A percentile compares a stretch with the other conserved stretches of the same genome.
These are phyloP conservation scores for Aspergillus novofumigatus DNA, from an alignment of 2,329 filamentous ascomycete genomes.

Conservation along the genomic window DNA sequence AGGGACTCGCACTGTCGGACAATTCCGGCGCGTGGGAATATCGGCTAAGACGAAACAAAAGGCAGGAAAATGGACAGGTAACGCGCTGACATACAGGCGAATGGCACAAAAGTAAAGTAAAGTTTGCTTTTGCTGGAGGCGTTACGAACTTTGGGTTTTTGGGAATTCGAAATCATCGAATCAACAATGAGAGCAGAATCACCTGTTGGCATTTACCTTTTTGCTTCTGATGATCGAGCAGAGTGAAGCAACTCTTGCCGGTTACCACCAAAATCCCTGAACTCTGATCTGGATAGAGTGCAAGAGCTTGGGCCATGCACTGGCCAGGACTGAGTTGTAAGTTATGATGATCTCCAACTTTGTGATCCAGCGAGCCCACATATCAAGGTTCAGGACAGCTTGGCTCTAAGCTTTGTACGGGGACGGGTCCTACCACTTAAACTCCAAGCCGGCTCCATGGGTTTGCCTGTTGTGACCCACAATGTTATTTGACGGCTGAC, in stretches of 20 bases:
- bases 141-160: background rate
- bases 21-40: background rate
- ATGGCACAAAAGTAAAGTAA: background rate
- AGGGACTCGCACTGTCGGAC: background rate
- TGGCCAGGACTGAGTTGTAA: background rate
- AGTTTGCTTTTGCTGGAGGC: background rate
- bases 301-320: background rate
- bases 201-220: background rate
- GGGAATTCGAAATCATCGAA: background rate
- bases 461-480: background rate
- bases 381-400: background rate
- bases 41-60: background rate
- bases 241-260: background rate
- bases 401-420: background rate
- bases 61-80: background rate
- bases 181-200: background rate
- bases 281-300: background rate
- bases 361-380: background rate
- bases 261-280: background rate
- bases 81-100: background rate
- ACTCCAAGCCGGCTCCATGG: background rate
- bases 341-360: background rate
- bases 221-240: background rate
- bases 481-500: background rate
- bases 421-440: background rate